Percentiles rank a stretch among this genome's conserved stretches.
Conservation (phyloP, 176 grass and related monocot species). For the Carex parvula region DNA sequence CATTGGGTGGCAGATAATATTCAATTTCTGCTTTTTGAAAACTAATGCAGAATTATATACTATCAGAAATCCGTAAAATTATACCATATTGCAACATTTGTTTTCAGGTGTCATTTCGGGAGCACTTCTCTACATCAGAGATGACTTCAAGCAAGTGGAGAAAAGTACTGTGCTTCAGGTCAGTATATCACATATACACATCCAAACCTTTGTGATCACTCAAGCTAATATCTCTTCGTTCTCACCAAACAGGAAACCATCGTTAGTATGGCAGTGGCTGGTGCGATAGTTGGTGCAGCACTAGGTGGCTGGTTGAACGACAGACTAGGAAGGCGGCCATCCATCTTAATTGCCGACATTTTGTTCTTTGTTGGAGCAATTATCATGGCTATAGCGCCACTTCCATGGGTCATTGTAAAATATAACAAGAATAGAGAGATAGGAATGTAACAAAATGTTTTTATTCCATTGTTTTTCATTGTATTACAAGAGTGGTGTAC, state of each 20-base stretch:
- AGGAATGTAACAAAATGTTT: no score
- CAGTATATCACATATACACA: not conserved
- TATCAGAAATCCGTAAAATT: not conserved
- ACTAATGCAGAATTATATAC: not conserved
- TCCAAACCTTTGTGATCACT: not conserved
- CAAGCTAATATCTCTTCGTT: not conserved
- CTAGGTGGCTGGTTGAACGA: slow-evolving; percentile 75
- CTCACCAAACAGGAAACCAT: slow-evolving; percentile 53
- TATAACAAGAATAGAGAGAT: no score
- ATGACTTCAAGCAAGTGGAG: slow-evolving; percentile 68
- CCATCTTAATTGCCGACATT: slow-evolving; percentile 53
- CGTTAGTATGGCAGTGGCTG: slow-evolving; percentile 83
- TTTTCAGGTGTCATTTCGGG: slow-evolving; percentile 75
- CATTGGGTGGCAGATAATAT: not conserved
- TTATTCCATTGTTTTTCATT: no score
- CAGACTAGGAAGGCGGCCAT: slow-evolving; percentile 52
- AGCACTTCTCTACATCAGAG: slow-evolving; percentile 83
- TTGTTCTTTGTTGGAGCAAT: slow-evolving; percentile 74
- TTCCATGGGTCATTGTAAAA: slow-evolving; percentile 37
- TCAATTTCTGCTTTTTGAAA: not conserved
- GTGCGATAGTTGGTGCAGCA: slow-evolving; percentile 78
- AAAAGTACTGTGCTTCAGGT: slow-evolving; percentile 84
- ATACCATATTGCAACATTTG: not conserved
- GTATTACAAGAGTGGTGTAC: no score
- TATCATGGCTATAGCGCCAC: slow-evolving; percentile 52